Evolutionary conservation across 306 rosid species (phyloP).

Genomic region (Ormosia semicastrata): DNA sequence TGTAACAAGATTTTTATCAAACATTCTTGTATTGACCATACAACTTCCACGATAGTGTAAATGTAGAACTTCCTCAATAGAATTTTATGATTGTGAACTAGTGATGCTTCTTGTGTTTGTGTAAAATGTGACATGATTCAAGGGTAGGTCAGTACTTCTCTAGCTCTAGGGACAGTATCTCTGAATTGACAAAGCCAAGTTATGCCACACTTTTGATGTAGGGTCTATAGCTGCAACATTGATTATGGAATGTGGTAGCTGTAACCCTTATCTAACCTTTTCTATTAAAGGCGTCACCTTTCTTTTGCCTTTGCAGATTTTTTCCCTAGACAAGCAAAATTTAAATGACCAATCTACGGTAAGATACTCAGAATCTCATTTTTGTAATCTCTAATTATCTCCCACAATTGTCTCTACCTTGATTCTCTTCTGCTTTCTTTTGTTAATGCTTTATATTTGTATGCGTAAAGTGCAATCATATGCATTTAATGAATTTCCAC

Average conservation of each 20-base stretch:
- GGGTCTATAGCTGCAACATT: slow-evolving; percentile 20
- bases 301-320: slow-evolving; percentile 16
- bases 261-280: slow-evolving; percentile 9
- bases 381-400: neutral
- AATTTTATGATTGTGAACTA: neutral
- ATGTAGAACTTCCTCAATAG: neutral
- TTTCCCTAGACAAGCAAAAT: neutral
- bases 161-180: neutral
- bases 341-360: slow-evolving; percentile 23
- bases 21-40: slow-evolving; percentile 1
- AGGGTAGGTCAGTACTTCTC: neutral
- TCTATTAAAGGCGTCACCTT: slow-evolving; percentile 28
- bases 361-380: neutral
- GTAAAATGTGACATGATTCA: neutral
- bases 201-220: slow-evolving; percentile 25
- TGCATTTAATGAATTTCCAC: slow-evolving; percentile 20
- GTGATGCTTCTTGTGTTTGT: neutral
- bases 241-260: slow-evolving; percentile 16
- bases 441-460: neutral
- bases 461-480: slow-evolving; percentile 26
- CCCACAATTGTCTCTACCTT: slow-evolving; percentile 23
- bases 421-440: slow-evolving; percentile 7
- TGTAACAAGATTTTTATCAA: neutral
- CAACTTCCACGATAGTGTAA: neutral
- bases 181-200: neutral